phyloP scores from a whole-genome alignment of 2,329 filamentous ascomycete species.

The Xylaria sp. region DNA sequence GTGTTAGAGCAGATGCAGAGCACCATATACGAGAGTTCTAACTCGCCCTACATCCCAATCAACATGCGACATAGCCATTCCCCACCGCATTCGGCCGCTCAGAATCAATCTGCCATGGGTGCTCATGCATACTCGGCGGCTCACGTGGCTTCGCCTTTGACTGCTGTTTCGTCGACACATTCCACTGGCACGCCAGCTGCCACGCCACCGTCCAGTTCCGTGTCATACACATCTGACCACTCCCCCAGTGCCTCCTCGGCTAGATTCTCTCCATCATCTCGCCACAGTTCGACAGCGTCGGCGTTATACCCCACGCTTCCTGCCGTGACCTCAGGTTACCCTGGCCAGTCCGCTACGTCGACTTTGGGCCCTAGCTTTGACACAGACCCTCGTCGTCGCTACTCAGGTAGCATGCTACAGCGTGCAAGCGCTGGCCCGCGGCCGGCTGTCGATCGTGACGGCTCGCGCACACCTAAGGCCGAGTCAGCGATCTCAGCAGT shows the following conservation, averaged over 20 bases:
- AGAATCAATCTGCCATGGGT: slow-evolving; percentile 51
- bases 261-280: slow-evolving; percentile 73
- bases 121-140: slow-evolving; percentile 57
- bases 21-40: slow-evolving; percentile 93
- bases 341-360: slow-evolving; percentile 73
- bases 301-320: slow-evolving; percentile 81
- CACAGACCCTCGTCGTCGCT: slow-evolving; percentile 70
- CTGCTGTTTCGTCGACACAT: slow-evolving; percentile 65
- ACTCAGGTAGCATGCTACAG: slow-evolving; percentile 74
- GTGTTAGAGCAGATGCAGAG: slow-evolving; percentile 96
- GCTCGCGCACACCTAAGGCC: slow-evolving; percentile 56
- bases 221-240: slow-evolving; percentile 81
- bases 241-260: slow-evolving; percentile 78
- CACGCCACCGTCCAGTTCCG: slow-evolving; percentile 77
- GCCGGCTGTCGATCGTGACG: slow-evolving; percentile 51
- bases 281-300: slow-evolving; percentile 68
- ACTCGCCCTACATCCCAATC: slow-evolving; percentile 70
- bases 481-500: slow-evolving; percentile 57
- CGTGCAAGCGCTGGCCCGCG: slow-evolving; percentile 60
- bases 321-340: slow-evolving; percentile 75
- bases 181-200: slow-evolving; percentile 75
- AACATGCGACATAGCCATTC: slow-evolving; percentile 68
- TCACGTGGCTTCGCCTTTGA: slow-evolving; percentile 70
- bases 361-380: slow-evolving; percentile 76
- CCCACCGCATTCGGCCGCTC: slow-evolving; percentile 48